Evolutionary conservation across 129 eudicot species (phyloP).

Genomic region (Logfia minima): DNA sequence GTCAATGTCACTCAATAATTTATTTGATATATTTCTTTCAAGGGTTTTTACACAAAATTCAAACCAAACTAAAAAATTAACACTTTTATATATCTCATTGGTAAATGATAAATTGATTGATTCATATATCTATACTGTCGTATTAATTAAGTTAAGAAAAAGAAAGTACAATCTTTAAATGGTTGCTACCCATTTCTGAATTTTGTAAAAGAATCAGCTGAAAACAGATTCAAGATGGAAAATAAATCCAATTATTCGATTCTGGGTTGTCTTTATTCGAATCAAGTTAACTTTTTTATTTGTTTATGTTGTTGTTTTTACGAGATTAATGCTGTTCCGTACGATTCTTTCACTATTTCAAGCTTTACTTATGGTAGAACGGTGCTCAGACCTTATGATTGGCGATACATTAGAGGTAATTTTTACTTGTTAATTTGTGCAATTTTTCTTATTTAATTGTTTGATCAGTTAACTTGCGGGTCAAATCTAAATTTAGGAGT

Average conservation of each 20-base stretch:
- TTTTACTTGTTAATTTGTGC: neutral
- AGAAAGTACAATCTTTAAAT: neutral
- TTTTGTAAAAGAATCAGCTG: constrained; percentile 24
- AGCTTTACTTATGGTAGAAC: constrained; percentile 73
- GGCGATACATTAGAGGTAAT: constrained; percentile 91
- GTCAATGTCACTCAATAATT: constrained; percentile 24
- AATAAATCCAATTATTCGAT: constrained; percentile 33
- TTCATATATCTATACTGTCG: neutral
- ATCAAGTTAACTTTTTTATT: constrained; percentile 30
- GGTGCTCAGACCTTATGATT: constrained; percentile 76
- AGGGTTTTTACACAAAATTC: constrained; percentile 9
- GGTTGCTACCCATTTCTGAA: constrained; percentile 20
- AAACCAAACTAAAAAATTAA: constrained; percentile 16
- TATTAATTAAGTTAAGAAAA: neutral
- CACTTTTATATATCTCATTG: constrained; percentile 11
- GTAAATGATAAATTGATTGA: neutral
- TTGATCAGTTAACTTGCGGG: constrained; percentile 8
- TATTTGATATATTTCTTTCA: neutral
- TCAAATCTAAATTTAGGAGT: constrained; percentile 4
- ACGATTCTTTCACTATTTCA: constrained; percentile 62
- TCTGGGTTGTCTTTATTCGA: constrained; percentile 45
- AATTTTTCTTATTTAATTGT: neutral
- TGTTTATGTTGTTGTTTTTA: constrained; percentile 18
- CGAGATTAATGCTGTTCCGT: constrained; percentile 32
- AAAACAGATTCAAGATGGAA: constrained; percentile 34